These are phyloP conservation scores for Leishmania tarentolae DNA, from an alignment of 208 protist species.

Conservation along the genomic window DNA sequence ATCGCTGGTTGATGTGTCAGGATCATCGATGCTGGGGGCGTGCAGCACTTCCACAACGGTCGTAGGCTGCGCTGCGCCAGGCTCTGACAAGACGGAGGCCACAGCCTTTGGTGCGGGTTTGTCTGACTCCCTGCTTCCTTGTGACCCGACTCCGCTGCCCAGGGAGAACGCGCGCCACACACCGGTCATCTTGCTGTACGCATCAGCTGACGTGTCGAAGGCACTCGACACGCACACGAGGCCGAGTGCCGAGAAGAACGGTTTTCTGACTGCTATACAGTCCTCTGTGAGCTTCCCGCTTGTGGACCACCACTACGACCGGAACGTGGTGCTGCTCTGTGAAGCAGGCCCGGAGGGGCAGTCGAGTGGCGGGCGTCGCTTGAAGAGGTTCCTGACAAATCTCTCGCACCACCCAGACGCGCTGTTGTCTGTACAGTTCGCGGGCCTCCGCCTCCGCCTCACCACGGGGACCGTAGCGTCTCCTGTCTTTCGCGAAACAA, in stretches of 20 bases:
- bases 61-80: neutral
- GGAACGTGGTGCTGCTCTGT: conserved; percentile 54
- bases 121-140: conserved; percentile 26
- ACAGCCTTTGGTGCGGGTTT: neutral
- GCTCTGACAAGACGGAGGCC: neutral
- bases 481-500: conserved; percentile 39
- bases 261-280: conserved; percentile 35
- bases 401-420: conserved; percentile 38
- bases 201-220: conserved; percentile 55
- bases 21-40: neutral
- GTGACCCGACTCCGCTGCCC: conserved; percentile 39
- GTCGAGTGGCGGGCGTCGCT: conserved; percentile 32
- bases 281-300: conserved; percentile 38
- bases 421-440: conserved; percentile 47
- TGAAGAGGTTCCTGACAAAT: conserved; percentile 41
- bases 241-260: conserved; percentile 29
- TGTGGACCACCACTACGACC: conserved; percentile 25
- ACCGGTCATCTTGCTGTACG: conserved; percentile 43
- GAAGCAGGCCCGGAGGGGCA: conserved; percentile 35
- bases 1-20: neutral
- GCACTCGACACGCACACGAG: conserved; percentile 43
- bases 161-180: conserved; percentile 28
- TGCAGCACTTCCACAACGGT: neutral
- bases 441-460: conserved; percentile 41
- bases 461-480: conserved; percentile 26